A percentile compares a stretch with the other conserved stretches of the same genome.
These are phyloP conservation scores for Ophiostoma sp. DNA, from an alignment of 2,329 filamentous ascomycete genomes.

Conservation along the genomic window DNA sequence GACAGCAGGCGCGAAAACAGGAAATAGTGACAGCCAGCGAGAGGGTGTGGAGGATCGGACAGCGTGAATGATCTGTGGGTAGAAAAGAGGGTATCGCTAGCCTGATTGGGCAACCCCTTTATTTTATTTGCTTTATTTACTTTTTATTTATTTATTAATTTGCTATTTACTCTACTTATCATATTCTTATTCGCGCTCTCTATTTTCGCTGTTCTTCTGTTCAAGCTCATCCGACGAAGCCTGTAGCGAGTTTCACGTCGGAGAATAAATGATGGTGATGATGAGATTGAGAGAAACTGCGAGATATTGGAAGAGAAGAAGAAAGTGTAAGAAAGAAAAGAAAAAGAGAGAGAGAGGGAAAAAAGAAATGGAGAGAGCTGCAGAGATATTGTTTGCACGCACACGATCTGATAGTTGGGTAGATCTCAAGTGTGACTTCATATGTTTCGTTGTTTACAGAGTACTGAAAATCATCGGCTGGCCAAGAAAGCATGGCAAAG, in stretches of 20 bases:
- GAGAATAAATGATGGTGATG: neutral
- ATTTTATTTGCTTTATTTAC: neutral
- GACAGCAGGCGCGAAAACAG: neutral
- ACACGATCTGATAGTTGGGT: no score
- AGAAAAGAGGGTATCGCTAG: neutral
- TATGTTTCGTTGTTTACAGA: no score
- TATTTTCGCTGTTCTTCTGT: neutral
- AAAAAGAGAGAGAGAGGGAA: neutral
- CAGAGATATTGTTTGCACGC: no score
- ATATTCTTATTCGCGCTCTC: neutral
- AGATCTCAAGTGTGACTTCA: no score
- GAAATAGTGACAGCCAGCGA: neutral
- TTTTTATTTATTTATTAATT: neutral
- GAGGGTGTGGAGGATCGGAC: constrained; percentile 11
- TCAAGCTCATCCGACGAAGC: neutral
- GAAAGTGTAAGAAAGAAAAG: neutral
- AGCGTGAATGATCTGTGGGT: neutral
- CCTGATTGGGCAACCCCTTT: constrained; percentile 14
- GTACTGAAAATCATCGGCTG: neutral
- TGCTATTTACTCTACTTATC: neutral
- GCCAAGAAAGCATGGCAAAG: constrained; percentile 4
- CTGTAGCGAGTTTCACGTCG: neutral
- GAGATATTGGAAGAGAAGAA: neutral
- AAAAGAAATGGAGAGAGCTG: neutral
- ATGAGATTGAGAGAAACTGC: neutral